Base-by-base conservation (phyloP, 805 yeast genomes). In the Naumovozyma castellii region DNA sequence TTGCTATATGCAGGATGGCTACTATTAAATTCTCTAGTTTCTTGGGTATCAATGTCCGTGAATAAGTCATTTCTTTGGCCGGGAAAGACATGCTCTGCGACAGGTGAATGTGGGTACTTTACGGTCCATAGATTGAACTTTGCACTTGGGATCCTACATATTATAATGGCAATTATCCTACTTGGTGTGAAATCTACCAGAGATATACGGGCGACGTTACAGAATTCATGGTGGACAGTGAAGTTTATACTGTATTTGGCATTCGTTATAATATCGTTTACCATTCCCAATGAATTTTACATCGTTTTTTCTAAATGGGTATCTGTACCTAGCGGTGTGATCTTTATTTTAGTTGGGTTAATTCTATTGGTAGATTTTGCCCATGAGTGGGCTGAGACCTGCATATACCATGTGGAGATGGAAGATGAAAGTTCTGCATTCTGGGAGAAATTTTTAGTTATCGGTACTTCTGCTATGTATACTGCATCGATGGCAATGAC, bases 301-400 rank as follows among this genome's bases (percentile, higher is more conserved):
- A 73, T 88, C 13, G 71, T 81, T 53, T 92, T 94, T 78, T 97
- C 98, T 1, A 92, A 85, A 59, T 79, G 86, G 65, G 68, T 92
- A 34, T 86, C 97, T 4, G 81, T 88, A 22, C 63, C 86, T 4
- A 80, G 86, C 51, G 85, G 95, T 34, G 82, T 90, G 2, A 55
- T 87, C 3, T 92, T 92, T 64, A 74, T 90, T 29, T 78, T 92
- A 13, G 84, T 92, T 44, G 98, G 98, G 1, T 71, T 92, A 42
- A 82, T 94, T 12, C 68, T 92, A 37, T 67, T 92, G 36, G 97
- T 92, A 25, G 98, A 92, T 61, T 92, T 86, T 69, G 97, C 98
- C 3, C 97, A 92, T 62, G 90, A 90, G 50, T 92, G 97, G 96
- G 97, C 97, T 0, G 99, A 92, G 53, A 84, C 83, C 5, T 92